Percentiles rank a stretch among this genome's conserved stretches.
These are phyloP conservation scores for Yarrowia keelungensis DNA, from an alignment of 805 yeast genomes.

Conservation along the genomic window DNA sequence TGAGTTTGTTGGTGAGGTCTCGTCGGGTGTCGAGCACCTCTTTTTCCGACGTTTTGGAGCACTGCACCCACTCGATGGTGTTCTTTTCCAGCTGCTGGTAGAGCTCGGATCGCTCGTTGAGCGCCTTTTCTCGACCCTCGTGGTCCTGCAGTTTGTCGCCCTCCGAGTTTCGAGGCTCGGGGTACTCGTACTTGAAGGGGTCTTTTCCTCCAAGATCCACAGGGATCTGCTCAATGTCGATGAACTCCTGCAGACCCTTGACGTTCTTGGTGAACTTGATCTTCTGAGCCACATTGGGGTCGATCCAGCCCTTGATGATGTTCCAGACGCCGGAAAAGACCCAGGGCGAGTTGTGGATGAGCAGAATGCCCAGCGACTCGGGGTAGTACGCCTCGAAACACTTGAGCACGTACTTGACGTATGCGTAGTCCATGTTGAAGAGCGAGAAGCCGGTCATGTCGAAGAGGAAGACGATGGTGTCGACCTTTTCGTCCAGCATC, in stretches of 20 bases:
- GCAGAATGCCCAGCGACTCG: constrained; percentile 72
- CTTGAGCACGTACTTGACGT: constrained; percentile 76
- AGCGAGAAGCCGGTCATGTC: constrained; percentile 78
- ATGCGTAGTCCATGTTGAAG: constrained; percentile 80
- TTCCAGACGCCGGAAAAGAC: constrained; percentile 85
- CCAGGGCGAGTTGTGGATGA: constrained; percentile 88
- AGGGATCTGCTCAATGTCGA: constrained; percentile 63
- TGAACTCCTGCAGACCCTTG: constrained; percentile 63
- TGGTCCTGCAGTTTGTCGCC: constrained; percentile 50
- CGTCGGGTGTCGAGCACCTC: constrained; percentile 11
- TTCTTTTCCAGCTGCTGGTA: constrained; percentile 33
- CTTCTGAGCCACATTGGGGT: constrained; percentile 84
- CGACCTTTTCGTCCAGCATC: constrained; percentile 60
- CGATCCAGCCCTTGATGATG: constrained; percentile 80
- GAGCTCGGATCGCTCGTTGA: constrained; percentile 19
- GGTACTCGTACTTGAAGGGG: constrained; percentile 58
- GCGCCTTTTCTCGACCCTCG: constrained; percentile 23
- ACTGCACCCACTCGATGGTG: constrained; percentile 34
- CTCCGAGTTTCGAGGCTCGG: constrained; percentile 58
- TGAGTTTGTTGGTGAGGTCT: constrained; percentile 2
- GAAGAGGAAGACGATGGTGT: constrained; percentile 71
- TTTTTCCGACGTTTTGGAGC: constrained; percentile 3
- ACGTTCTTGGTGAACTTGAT: constrained; percentile 70
- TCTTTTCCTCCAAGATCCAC: constrained; percentile 70
- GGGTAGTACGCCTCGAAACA: constrained; percentile 88